Percentiles rank a stretch among this genome's conserved stretches.
Evolutionary conservation across 2,329 filamentous ascomycete genomes (phyloP).

Genomic region (Penicillium hordei): DNA sequence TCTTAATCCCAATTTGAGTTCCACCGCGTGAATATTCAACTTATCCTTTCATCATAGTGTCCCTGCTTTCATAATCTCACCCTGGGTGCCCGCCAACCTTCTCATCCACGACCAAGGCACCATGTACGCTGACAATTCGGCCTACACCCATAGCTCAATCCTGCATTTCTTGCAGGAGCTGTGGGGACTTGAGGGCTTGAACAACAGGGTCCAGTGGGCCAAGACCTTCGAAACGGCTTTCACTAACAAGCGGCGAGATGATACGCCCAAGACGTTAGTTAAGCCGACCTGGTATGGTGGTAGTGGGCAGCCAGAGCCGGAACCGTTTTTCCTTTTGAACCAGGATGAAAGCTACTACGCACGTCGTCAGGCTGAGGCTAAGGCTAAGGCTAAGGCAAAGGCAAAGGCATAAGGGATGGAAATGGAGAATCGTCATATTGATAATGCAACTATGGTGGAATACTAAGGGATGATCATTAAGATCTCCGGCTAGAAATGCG

Average conservation of each 20-base stretch:
- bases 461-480: background rate
- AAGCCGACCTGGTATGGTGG: slow-evolving; percentile 27
- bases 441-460: background rate
- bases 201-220: slow-evolving; percentile 46
- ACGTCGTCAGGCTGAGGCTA: background rate
- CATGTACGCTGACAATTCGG: too few species aligned
- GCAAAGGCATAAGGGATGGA: background rate
- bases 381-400: background rate
- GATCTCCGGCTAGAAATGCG: background rate
- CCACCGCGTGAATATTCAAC: background rate
- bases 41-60: slow-evolving; percentile 24
- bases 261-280: slow-evolving; percentile 26
- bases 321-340: slow-evolving; percentile 34
- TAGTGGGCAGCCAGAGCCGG: slow-evolving; percentile 34
- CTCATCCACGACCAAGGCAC: too few species aligned
- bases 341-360: slow-evolving; percentile 34
- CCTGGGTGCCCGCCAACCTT: too few species aligned
- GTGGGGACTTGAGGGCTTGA: slow-evolving; percentile 42
- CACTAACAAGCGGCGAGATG: slow-evolving; percentile 17
- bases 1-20: background rate
- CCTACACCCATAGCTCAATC: too few species aligned
- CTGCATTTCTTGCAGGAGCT: slow-evolving; percentile 41
- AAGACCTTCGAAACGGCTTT: slow-evolving; percentile 44
- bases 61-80: slow-evolving; percentile 36
- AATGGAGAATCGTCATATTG: background rate